Evolutionary conservation across 768 basidiomycete genomes (phyloP), one percentile per base, ranked within the genome.

Genomic region (Pulveroboletus sp.): DNA sequence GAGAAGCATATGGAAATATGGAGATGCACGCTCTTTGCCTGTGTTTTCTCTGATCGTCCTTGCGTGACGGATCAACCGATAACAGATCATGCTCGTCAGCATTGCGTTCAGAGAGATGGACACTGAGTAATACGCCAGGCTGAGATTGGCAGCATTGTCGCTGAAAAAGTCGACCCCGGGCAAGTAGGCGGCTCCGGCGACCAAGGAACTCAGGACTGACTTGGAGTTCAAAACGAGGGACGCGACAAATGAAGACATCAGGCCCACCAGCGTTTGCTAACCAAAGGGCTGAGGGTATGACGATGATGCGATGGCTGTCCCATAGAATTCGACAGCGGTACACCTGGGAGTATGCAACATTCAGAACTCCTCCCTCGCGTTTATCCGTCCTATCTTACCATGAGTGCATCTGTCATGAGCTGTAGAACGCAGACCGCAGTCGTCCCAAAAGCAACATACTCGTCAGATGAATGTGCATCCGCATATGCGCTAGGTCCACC

Each of bases 261-360:
- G 35, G 7, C 53, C 35, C 17, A 60, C 58, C 45, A 2, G 52
- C 35, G 2, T 51, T 50, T 1, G n/a, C 29, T 20, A 49, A 4
- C 54, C 57, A 60, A 19, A 58, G 31, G 29, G 48, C 24, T 17
- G 35, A 43, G 6, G 59, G 59, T n/a, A 50, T 20, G n/a, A 51
- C 6, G n/a, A 49, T 23, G 17, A 40, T 43, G 20, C 27, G 10
- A 34, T 19, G 36, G 36, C 37, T 48, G 17, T 56, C 12, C 69
- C 67, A 72, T 9, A 72, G 50, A 19, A 69, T 57, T 30, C 52
- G 69, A 49, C 67, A 68, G 16, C 70, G 71, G 48, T 69, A 65
- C 9, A 73, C 49, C 71, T 72, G 42, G n/a, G 70, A 26, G 29
- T 22, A 34, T n/a, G 13, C 29, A 5, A 17, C 24, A 16, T 27